A percentile compares a stretch with the other conserved stretches of the same genome.
Conservation (phyloP, 495 filamentous ascomycete species). For the Aspergillus diversus region DNA sequence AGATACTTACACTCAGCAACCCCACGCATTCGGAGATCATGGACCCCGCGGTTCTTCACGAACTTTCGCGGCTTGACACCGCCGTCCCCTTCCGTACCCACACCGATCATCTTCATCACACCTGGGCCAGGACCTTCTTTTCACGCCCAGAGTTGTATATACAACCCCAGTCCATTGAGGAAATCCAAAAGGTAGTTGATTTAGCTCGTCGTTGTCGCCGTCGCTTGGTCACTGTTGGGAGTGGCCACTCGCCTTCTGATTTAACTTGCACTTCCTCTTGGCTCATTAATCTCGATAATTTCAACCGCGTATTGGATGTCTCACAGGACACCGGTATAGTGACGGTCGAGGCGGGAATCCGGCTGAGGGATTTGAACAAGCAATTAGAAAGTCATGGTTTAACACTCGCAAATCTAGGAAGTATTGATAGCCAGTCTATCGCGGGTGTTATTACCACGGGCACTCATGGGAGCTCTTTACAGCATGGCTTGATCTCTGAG, state of each 20-base stretch:
- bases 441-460: constrained; percentile 91
- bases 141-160: constrained; percentile 88
- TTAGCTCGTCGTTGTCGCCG: constrained; percentile 82
- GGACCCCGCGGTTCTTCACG: constrained; percentile 52
- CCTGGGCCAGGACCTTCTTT: constrained; percentile 95
- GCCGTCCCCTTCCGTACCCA: constrained; percentile 40
- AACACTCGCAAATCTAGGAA: constrained; percentile 85
- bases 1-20: no score
- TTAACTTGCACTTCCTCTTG: constrained; percentile 93
- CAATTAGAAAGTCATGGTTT: constrained; percentile 73
- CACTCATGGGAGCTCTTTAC: constrained; percentile 86
- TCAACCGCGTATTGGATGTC: constrained; percentile 70
- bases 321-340: constrained; percentile 65
- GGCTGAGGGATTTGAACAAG: constrained; percentile 69
- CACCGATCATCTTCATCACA: constrained; percentile 74
- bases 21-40: constrained; percentile 37
- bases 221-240: constrained; percentile 79
- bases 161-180: constrained; percentile 72
- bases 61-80: constrained; percentile 60
- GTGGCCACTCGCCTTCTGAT: constrained; percentile 88
- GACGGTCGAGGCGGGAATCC: constrained; percentile 83
- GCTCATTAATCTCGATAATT: constrained; percentile 91
- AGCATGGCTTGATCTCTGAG: constrained; percentile 82
- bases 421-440: constrained; percentile 92
- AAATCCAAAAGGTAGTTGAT: constrained; percentile 80